Percentiles rank a stretch among this genome's conserved stretches.
These are phyloP conservation scores for Volvariella surrecta DNA, from an alignment of 1,284 basidiomycete species.

Conservation along the genomic window DNA sequence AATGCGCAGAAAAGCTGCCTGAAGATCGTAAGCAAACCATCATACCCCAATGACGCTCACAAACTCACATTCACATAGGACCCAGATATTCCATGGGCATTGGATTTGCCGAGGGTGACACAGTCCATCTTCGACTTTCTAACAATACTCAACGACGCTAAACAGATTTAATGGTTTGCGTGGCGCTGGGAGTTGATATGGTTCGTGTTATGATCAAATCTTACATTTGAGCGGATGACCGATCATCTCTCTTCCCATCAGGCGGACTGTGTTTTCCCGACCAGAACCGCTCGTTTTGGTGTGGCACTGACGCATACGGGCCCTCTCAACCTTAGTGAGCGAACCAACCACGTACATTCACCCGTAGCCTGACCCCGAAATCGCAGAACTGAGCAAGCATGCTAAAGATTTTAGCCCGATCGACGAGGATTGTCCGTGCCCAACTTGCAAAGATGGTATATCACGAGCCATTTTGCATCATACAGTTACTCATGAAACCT, in stretches of 20 bases:
- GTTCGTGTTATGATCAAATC: constrained; percentile 26
- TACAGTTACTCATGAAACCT: constrained; percentile 67
- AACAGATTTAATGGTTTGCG: constrained; percentile 75
- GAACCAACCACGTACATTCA: not conserved
- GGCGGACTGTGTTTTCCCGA: constrained; percentile 88
- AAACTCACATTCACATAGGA: constrained; percentile 28
- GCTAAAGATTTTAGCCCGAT: constrained; percentile 61
- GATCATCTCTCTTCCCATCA: constrained; percentile 17
- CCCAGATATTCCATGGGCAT: constrained; percentile 86
- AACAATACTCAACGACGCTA: not conserved
- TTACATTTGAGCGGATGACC: not conserved
- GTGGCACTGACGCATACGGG: constrained; percentile 75
- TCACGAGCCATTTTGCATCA: constrained; percentile 70
- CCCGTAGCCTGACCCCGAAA: not conserved
- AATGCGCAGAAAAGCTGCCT: constrained; percentile 69
- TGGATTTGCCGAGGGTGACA: constrained; percentile 77
- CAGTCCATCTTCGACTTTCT: not conserved
- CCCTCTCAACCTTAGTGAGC: constrained; percentile 69
- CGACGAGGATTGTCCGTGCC: constrained; percentile 70
- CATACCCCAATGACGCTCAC: constrained; percentile 5
- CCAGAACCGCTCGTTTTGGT: constrained; percentile 79
- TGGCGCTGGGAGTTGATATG: constrained; percentile 86
- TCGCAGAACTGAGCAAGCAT: constrained; percentile 58
- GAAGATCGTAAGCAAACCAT: constrained; percentile 48
- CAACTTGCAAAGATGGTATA: constrained; percentile 58